Percentiles rank a stretch among this genome's conserved stretches.
phyloP scores from a whole-genome alignment of 805 yeast species.

The Barnettozyma populi region DNA sequence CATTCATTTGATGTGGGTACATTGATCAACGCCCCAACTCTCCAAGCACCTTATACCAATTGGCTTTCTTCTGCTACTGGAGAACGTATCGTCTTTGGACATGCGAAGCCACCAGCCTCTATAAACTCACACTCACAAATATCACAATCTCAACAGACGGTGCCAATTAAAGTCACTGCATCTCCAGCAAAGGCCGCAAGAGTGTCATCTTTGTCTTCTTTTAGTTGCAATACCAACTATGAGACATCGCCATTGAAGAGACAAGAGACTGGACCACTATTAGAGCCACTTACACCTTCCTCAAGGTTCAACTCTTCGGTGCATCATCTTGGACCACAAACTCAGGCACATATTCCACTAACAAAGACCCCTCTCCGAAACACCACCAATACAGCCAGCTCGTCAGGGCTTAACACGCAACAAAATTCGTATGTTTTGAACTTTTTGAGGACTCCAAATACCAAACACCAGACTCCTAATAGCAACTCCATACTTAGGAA shows the following conservation, averaged over 20 bases:
- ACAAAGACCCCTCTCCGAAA: conserved; percentile 31
- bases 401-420: conserved; percentile 8
- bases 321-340: neutral
- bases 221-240: conserved; percentile 59
- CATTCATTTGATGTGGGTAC: conserved; percentile 18
- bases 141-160: neutral
- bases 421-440: conserved; percentile 16
- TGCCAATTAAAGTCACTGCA: neutral
- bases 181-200: conserved; percentile 14
- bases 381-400: conserved; percentile 10
- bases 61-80: conserved; percentile 40
- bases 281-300: conserved; percentile 61
- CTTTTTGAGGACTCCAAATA: conserved; percentile 27
- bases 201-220: conserved; percentile 47
- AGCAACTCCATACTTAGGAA: conserved; percentile 40
- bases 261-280: conserved; percentile 57
- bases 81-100: conserved; percentile 31
- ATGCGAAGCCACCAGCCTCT: conserved; percentile 12
- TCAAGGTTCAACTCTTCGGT: conserved; percentile 15
- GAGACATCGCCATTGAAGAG: conserved; percentile 57
- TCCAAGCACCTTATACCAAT: conserved; percentile 34
- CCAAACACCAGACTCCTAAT: conserved; percentile 24
- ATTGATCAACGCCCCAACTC: conserved; percentile 28
- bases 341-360: conserved; percentile 10
- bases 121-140: conserved; percentile 1